These are phyloP conservation scores for Metarhizium rileyi DNA, from an alignment of 2,329 filamentous ascomycete species.

Conservation along the genomic window DNA sequence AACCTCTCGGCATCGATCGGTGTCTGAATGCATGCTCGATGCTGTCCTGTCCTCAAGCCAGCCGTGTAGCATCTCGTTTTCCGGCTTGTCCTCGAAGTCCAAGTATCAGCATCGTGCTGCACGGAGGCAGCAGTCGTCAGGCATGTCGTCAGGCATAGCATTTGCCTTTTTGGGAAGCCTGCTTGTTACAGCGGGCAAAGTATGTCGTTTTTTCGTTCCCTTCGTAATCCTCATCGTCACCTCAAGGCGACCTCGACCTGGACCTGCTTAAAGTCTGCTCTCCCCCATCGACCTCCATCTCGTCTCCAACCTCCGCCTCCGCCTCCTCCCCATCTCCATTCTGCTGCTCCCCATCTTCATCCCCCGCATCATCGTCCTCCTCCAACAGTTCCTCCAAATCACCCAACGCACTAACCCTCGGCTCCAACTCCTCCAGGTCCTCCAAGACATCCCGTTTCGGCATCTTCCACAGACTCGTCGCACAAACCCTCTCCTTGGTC, in stretches of 20 bases:
- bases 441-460: conserved; percentile 73
- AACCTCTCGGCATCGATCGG: not conserved
- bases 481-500: conserved; percentile 81
- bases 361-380: conserved; percentile 36
- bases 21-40: too few relatives aligned
- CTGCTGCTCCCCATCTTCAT: conserved; percentile 11
- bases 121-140: too few relatives aligned
- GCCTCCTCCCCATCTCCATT: conserved; percentile 17
- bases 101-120: too few relatives aligned
- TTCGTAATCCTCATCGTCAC: not conserved
- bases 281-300: conserved; percentile 29
- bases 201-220: not conserved
- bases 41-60: too few relatives aligned
- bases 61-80: too few relatives aligned
- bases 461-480: conserved; percentile 87
- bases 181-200: too few relatives aligned
- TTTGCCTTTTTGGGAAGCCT: too few relatives aligned
- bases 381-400: conserved; percentile 65
- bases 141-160: too few relatives aligned
- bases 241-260: conserved; percentile 6
- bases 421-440: conserved; percentile 80
- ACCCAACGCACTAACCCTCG: conserved; percentile 72
- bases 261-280: conserved; percentile 17
- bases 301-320: conserved; percentile 20
- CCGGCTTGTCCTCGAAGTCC: too few relatives aligned